These are phyloP conservation scores for Crithidia acanthocephali DNA, from an alignment of 208 protist genomes.

Conservation along the genomic window DNA sequence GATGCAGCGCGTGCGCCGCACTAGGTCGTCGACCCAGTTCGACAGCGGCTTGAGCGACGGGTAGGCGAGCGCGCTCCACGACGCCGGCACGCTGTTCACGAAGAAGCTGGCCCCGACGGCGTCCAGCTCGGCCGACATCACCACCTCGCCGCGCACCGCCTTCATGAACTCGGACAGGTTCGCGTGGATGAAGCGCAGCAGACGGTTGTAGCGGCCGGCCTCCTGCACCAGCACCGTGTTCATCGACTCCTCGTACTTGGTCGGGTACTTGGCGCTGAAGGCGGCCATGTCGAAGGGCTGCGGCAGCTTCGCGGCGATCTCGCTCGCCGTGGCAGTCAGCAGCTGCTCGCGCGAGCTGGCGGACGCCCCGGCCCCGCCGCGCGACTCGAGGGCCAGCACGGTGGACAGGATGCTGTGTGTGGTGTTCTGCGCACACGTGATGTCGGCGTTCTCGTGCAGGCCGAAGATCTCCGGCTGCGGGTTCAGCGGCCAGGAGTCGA, in stretches of 20 bases:
- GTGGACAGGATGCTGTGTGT: slow-evolving; percentile 82
- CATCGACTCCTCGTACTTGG: slow-evolving; percentile 94
- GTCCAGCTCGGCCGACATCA: slow-evolving; percentile 97
- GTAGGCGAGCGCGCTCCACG: slow-evolving; percentile 92
- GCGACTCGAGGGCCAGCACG: slow-evolving; percentile 84
- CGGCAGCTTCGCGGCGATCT: slow-evolving; percentile 89
- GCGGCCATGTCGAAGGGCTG: slow-evolving; percentile 82
- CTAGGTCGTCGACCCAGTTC: slow-evolving; percentile 97
- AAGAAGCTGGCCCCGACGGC: slow-evolving; percentile 95
- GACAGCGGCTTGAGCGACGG: slow-evolving; percentile 97
- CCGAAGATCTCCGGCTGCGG: slow-evolving; percentile 96
- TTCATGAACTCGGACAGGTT: slow-evolving; percentile 94
- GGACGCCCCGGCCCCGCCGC: slow-evolving; percentile 52
- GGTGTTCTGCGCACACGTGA: slow-evolving; percentile 94
- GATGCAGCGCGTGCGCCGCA: slow-evolving; percentile 91
- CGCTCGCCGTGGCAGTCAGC: slow-evolving; percentile 74
- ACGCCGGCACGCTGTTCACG: slow-evolving; percentile 95
- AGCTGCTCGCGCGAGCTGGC: slow-evolving; percentile 67
- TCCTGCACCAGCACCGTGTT: slow-evolving; percentile 96
- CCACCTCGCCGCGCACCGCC: slow-evolving; percentile 95
- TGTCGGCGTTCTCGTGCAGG: slow-evolving; percentile 97
- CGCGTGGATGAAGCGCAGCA: slow-evolving; percentile 89
- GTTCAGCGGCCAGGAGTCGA: slow-evolving; percentile 93
- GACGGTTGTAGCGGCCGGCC: slow-evolving; percentile 94
- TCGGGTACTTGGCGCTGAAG: slow-evolving; percentile 90